Base-by-base conservation (phyloP, 129 eudicot species). In the Helianthus tuberosus region DNA sequence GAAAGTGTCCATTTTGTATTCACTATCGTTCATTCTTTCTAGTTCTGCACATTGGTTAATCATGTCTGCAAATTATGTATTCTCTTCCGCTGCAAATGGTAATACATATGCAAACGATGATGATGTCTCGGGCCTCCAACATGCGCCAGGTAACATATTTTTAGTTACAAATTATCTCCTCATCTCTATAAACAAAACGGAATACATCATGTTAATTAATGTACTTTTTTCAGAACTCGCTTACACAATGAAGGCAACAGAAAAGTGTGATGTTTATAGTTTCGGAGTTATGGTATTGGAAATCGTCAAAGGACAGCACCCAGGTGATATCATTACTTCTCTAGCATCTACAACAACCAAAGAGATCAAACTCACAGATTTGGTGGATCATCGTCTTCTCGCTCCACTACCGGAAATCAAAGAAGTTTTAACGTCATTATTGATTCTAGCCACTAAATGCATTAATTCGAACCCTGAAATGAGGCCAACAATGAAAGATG, bases 231-330 rank as follows among this genome's bases (percentile, higher is more conserved):
- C 64, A 77, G 82, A 77, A 61, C 54, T 77, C 12, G 76, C 76
- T 15, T 77, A 12, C n/a, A 60, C 71, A 1, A 69, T 61, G 81
- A 77, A 77, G 75, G 71, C 69, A 27, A 77, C 75, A 3, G 68
- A 71, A 51, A 78, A 78, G 39, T 62, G 77, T 71, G 82, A 78
- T 41, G 82, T 78, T 4, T 79, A 79, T 79, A 79, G 82, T 66
- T 79, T 71, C 1, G 82, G 77, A 8, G 73, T 78, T 15, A 43
- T 77, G 9, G 85, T 82, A 0, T 52, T 92, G 76, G 98, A 92
- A 73, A 68, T 87, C 57, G 82, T 92, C 81, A 87, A 89, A 92
- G 98, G 96, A 50, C 71, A 38, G 54, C 98, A 92, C 74, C 98
- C 98, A 2, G 86, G 90, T 8, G 91, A 92, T 35, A 57, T 87